Evolutionary conservation across 768 basidiomycete genomes (phyloP).

Genomic region (Psilocybe cyanescens): DNA sequence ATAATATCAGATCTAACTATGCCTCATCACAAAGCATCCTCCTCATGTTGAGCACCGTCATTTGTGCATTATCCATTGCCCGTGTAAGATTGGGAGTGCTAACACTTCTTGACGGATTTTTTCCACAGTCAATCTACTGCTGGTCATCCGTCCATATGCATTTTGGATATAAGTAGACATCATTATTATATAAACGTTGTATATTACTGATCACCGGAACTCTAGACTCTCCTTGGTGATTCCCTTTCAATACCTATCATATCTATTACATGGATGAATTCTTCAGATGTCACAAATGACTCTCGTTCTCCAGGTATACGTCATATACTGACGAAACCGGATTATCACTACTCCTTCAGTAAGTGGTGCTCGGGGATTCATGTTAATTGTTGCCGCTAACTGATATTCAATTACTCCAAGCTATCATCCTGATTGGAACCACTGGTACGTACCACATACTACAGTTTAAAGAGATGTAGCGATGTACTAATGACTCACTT

Average conservation of each 20-base stretch:
- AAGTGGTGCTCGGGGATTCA: neutral
- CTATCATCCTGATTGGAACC: slow-evolving; percentile 26
- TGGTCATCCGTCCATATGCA: no score
- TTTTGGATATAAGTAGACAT: no score
- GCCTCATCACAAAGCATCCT: no score
- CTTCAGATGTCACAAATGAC: neutral
- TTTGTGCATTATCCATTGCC: no score
- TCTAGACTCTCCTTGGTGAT: slow-evolving; percentile 30
- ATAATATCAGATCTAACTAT: no score
- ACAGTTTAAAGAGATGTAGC: no score
- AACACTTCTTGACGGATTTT: no score
- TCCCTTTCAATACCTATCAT: slow-evolving; percentile 21
- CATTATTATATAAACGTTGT: slow-evolving; percentile 8
- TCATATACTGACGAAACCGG: slow-evolving; percentile 30
- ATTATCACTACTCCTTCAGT: slow-evolving; percentile 25
- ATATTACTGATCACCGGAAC: no score
- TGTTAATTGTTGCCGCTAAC: neutral
- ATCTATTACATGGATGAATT: neutral
- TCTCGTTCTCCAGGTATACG: slow-evolving; percentile 19
- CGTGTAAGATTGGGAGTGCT: no score
- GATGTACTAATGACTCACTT: neutral
- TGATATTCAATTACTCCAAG: slow-evolving; percentile 9
- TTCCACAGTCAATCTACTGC: no score
- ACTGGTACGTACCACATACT: slow-evolving; percentile 15
- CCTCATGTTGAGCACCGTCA: no score